Evolutionary conservation across 306 rosid genomes (phyloP).

Genomic region (Bauhinia variegata): DNA sequence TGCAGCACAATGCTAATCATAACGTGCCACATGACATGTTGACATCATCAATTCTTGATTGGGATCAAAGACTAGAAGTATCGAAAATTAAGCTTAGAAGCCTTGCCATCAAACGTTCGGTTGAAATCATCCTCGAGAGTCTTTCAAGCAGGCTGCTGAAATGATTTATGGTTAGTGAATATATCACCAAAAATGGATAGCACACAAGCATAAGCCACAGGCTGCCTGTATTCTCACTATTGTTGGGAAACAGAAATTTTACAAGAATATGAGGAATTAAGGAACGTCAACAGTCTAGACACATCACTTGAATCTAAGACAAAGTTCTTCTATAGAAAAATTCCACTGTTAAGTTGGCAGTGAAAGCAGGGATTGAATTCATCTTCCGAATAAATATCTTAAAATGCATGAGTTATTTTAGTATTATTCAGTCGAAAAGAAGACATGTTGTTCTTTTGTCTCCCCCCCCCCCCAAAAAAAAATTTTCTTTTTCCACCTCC

Average conservation of each 20-base stretch:
- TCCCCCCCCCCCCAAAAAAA: too few species aligned
- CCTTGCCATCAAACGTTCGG: slow-evolving; percentile 15
- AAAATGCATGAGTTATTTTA: background rate
- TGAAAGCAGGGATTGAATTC: slow-evolving; percentile 85
- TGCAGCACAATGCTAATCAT: too few species aligned
- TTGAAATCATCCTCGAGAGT: background rate
- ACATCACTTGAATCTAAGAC: slow-evolving; percentile 45
- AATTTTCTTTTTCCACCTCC: too few species aligned
- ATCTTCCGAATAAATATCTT: slow-evolving; percentile 85
- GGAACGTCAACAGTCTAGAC: too few species aligned
- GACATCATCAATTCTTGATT: background rate
- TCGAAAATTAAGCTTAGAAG: background rate
- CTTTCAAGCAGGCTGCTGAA: background rate
- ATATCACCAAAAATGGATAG: too few species aligned
- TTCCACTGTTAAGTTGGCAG: slow-evolving; percentile 96
- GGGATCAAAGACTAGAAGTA: too few species aligned
- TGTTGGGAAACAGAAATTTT: too few species aligned
- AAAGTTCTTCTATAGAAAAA: slow-evolving; percentile 76
- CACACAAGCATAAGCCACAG: too few species aligned
- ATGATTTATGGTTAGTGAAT: background rate
- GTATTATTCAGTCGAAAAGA: too few species aligned
- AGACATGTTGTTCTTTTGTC: too few species aligned
- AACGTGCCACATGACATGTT: background rate
- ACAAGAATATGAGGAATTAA: too few species aligned
- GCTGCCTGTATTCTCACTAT: too few species aligned